Evolutionary conservation across 179 eudicot species (phyloP), one percentile per base, ranked within the genome.

Genomic region (Amaranthus tricolor): DNA sequence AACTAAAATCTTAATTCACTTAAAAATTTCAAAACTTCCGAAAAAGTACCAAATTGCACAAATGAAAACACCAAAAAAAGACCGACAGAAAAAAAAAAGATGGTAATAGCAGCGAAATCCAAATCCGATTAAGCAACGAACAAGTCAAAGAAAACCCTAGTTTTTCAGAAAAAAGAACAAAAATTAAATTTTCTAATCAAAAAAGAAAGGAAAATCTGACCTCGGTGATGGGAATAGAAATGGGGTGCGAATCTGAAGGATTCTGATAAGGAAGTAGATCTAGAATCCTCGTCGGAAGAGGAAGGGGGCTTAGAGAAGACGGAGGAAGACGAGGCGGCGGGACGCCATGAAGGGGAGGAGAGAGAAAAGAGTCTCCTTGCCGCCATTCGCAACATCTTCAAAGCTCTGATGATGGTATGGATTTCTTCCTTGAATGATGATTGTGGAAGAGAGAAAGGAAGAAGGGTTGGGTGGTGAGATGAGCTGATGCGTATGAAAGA

Each of bases 371-470:
- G 76, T 68, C 88, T 81, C 80, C 83, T 81, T 56, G 88, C 87
- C 61, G 82, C 91, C 67, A 83, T 72, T 65, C 89, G 77, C 84
- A 88, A 76, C 89, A 88, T 88, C 81, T 70, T 80, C 21, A 75
- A 19, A 66, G 61, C 48, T 12, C 62, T 31, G 48, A 49, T 47
- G 21, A 48, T 21, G 74, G 45, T 44, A 43, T 12, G 44, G 72
- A 47, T 56, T 75, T 21, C 57, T 54, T 62, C 44, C 48, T 61
- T 43, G n/a, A 43, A 20, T 20, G 70, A 20, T 51, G 16, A 6
- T 12, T 2, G 76, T 31, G 56, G 48, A 31, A 51, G 81, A 58
- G 76, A 71, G 76, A 72, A 72, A 24, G 47, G 24, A 24, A 17
- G 13, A 31, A n/a, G n/a, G 59, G 19, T 48, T 48, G 78, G 58